A percentile compares a stretch with the other conserved stretches of the same genome.
These are phyloP conservation scores for Hawksworthiomyces lignivorus DNA, from an alignment of 2,329 filamentous ascomycete species.

Conservation along the genomic window DNA sequence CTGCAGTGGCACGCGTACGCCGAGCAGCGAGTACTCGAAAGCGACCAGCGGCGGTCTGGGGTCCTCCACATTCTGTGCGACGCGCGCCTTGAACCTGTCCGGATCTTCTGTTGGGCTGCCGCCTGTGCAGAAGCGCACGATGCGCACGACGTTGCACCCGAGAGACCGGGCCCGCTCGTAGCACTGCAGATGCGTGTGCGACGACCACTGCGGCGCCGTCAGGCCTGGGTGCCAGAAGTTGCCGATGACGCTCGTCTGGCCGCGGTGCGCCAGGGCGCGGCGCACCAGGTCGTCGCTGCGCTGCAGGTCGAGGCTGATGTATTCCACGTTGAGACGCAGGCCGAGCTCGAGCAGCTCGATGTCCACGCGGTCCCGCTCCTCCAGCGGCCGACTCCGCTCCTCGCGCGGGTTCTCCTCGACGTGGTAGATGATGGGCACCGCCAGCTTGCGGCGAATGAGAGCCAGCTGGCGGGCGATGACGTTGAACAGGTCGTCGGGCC, in stretches of 20 bases:
- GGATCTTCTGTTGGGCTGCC: constrained; percentile 45
- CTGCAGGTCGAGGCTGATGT: constrained; percentile 54
- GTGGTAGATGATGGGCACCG: constrained; percentile 49
- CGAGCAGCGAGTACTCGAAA: constrained; percentile 38
- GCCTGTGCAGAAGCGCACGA: constrained; percentile 49
- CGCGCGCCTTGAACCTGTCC: constrained; percentile 41
- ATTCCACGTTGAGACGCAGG: constrained; percentile 58
- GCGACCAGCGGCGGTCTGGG: constrained; percentile 42
- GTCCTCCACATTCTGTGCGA: constrained; percentile 34
- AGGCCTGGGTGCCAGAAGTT: constrained; percentile 43
- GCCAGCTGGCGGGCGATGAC: constrained; percentile 48
- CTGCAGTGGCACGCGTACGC: constrained; percentile 31
- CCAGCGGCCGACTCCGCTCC: constrained; percentile 28
- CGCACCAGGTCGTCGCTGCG: constrained; percentile 41
- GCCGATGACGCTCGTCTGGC: constrained; percentile 54
- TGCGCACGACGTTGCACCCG: constrained; percentile 54
- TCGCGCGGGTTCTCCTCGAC: constrained; percentile 43
- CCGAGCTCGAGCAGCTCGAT: constrained; percentile 54
- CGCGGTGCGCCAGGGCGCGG: constrained; percentile 43
- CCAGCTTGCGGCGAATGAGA: constrained; percentile 47
- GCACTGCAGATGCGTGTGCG: constrained; percentile 41
- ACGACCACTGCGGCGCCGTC: constrained; percentile 45
- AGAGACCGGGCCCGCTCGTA: constrained; percentile 47
- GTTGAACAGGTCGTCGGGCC: constrained; percentile 41
- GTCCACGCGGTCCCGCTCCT: constrained; percentile 38